Evolutionary conservation across 2,329 filamentous ascomycete genomes (phyloP), one percentile per base, ranked within the genome.

Genomic region (Clarireedia paspali): DNA sequence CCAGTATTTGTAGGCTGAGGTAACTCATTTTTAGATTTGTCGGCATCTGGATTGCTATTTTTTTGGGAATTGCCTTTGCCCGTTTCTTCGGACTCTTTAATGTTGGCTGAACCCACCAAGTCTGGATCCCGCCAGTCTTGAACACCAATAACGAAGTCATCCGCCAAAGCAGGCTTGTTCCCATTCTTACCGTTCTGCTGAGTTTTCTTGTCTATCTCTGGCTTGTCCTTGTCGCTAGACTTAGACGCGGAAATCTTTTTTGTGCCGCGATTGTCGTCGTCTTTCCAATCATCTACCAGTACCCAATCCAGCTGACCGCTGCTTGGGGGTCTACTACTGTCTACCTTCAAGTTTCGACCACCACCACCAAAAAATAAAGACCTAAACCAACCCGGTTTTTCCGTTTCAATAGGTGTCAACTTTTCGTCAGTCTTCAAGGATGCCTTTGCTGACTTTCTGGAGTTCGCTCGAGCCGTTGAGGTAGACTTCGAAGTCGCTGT

Each of bases 71-170:
- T 64, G 12, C 54, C 15, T 48, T 60, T 67, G 58, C 23, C 50
- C 59, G 34, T 62, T 56, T 72, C 74, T 58, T 67, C 64, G 23
- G 67, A 60, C 50, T 66, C 63, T 40, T 66, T 67, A 40, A 51
- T 52, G 14, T 60, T 62, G 14, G 59, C 44, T 5, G 62, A 48
- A n/a, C 58, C 77, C 23, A 89, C 75, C 17, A 90, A 73, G 67
- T 90, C 88, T 5, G 88, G 86, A 68, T 94, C 89, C 62, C 88
- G 81, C 89, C 89, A 92, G 67, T 94, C 89, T 62, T 94, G 87
- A 12, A 91, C 83, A n/a, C 88, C 89, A 64, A 92, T 91, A 46
- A 88, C 79, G 67, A 91, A 92, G 56, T 79, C 81, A 68, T 90
- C 85, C 47, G 74, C 70, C 23, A 67, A n/a, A 12, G 45, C n/a